These are phyloP conservation scores for Yamadazyma sp. DNA, from an alignment of 805 yeast genomes.

Conservation along the genomic window DNA sequence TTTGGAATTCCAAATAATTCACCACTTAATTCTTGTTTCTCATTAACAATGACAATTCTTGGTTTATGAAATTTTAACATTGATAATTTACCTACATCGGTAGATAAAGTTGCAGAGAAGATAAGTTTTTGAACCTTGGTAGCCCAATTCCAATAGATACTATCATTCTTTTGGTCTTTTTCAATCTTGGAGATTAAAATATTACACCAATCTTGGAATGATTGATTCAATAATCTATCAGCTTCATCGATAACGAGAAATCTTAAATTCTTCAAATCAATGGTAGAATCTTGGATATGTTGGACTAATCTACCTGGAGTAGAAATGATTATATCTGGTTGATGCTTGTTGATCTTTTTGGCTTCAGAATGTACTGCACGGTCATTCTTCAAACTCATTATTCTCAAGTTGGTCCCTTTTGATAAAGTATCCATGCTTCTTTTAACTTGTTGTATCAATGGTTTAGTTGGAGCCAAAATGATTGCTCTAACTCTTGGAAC, in stretches of 20 bases:
- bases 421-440: conserved; percentile 57
- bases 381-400: conserved; percentile 58
- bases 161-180: conserved; percentile 6
- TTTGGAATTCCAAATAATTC: conserved; percentile 64
- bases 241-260: conserved; percentile 79
- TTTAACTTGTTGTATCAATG: conserved; percentile 79
- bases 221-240: conserved; percentile 77
- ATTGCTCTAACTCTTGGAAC: conserved; percentile 76
- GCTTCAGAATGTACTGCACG: conserved; percentile 61
- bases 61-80: conserved; percentile 68
- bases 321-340: conserved; percentile 66
- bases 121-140: conserved; percentile 58
- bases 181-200: conserved; percentile 43
- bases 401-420: conserved; percentile 64
- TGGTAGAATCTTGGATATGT: conserved; percentile 46
- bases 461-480: conserved; percentile 85
- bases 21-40: conserved; percentile 41
- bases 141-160: conserved; percentile 31
- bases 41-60: conserved; percentile 71
- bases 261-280: conserved; percentile 51
- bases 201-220: conserved; percentile 90
- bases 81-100: conserved; percentile 85
- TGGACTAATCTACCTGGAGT: conserved; percentile 88
- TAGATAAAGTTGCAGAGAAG: conserved; percentile 90
- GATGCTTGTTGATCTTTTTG: conserved; percentile 37